A percentile compares a stretch with the other conserved stretches of the same genome.
phyloP scores from a whole-genome alignment of 768 basidiomycete species.

The Podaxis pistillaris region DNA sequence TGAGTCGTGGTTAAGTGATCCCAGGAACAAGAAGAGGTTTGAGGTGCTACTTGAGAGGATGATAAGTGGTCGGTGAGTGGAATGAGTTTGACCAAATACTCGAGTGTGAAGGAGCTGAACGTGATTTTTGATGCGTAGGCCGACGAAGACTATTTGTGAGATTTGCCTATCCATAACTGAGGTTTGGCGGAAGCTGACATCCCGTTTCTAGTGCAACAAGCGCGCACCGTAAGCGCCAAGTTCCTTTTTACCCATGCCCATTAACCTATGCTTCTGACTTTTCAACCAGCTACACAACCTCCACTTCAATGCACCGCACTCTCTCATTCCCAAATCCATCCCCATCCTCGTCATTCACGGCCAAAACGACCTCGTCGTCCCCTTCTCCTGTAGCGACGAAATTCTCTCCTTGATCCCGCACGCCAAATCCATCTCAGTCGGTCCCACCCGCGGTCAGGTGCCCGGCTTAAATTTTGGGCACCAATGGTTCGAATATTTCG shows the following conservation, averaged over 20 bases:
- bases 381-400: slow-evolving; percentile 23
- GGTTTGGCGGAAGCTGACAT: not conserved
- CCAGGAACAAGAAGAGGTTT: slow-evolving; percentile 15
- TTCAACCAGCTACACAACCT: not conserved
- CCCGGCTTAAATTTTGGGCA: no score
- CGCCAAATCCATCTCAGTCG: no score
- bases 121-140: slow-evolving; percentile 3
- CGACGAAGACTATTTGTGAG: slow-evolving; percentile 15
- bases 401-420: not conserved
- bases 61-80: slow-evolving; percentile 8
- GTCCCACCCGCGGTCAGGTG: no score
- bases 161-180: not conserved
- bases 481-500: no score
- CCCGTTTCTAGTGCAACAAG: slow-evolving; percentile 14
- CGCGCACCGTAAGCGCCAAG: slow-evolving; percentile 17
- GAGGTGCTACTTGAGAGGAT: slow-evolving; percentile 15
- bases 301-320: not conserved
- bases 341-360: slow-evolving; percentile 40
- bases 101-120: not conserved
- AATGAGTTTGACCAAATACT: not conserved
- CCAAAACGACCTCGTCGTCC: slow-evolving; percentile 36
- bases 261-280: no score
- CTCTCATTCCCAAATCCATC: slow-evolving; percentile 24
- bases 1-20: slow-evolving; percentile 11
- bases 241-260: no score